Evolutionary conservation across 1,139 yeast genomes (phyloP), one percentile per base, ranked within the genome.

Genomic region (Citeromyces hawaiiensis): DNA sequence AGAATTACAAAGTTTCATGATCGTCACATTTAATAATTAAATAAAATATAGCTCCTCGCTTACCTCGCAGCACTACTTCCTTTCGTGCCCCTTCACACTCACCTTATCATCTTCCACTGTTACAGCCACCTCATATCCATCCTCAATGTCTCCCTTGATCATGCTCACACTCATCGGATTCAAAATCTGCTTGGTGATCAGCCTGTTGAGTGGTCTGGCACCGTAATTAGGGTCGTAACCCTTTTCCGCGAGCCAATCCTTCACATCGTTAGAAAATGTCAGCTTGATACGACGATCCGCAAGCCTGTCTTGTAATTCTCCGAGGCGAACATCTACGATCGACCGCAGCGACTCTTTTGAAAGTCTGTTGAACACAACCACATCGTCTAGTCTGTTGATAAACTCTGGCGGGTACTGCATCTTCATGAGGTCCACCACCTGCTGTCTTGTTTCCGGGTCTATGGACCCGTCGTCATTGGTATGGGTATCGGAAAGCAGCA

Each of bases 181-280:
- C 58, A 91, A 66, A 15, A 91, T 57, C 48, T 70, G 64, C 64
- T 82, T 85, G 56, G 86, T 95, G 44, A 91, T 76, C 33, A 87
- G 72, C 50, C 98, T 73, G 65, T 91, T 91, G 55, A 91, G 70
- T 6, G 98, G 98, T 55, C 98, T 74, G 1, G 98, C 98, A 48
- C 98, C 98, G 53, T 88, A 91, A 36, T 77, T 59, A 27, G 86
- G 86, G 54, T 88, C 96, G 56, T 88, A 91, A 3, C 98, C 98
- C 48, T 81, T 64, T 31, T 80, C 78, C 4, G 88, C 79, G 36
- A 91, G 65, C 79, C 91, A 77, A 11, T 66, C 69, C 58, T 82
- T 85, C 3, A 93, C 93, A 3, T 45, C 56, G 11, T 66, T 69
- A 1, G 70, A 53, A 19, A 91, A 66, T 0, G 67, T 60, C 41